Evolutionary conservation across 2,329 filamentous ascomycete species (phyloP).

Genomic region (Saccharata proteae): DNA sequence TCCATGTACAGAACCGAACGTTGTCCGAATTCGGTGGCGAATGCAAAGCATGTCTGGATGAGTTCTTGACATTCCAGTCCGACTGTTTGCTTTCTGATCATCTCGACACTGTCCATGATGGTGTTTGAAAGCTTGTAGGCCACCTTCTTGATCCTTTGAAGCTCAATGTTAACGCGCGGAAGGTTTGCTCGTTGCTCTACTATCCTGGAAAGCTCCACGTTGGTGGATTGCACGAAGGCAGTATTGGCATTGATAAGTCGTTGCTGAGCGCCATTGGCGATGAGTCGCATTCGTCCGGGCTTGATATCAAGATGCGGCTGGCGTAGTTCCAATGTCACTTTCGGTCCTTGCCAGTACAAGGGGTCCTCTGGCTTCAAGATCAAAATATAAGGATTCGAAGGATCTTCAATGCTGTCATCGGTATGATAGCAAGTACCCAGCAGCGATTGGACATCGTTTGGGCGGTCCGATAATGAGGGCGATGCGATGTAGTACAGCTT

Average conservation of each 20-base stretch:
- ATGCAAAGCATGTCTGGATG: slow-evolving; percentile 95
- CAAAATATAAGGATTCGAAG: slow-evolving; percentile 70
- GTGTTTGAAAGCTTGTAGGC: slow-evolving; percentile 94
- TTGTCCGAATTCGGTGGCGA: slow-evolving; percentile 97
- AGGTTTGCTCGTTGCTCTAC: slow-evolving; percentile 90
- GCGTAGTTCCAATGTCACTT: slow-evolving; percentile 57
- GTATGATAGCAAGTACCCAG: slow-evolving; percentile 67
- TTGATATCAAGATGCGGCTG: slow-evolving; percentile 78
- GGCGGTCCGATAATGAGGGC: slow-evolving; percentile 59
- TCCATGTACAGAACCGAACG: slow-evolving; percentile 93
- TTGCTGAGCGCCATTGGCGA: slow-evolving; percentile 75
- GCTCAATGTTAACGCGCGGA: slow-evolving; percentile 76
- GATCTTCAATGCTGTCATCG: slow-evolving; percentile 58
- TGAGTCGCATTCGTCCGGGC: slow-evolving; percentile 70
- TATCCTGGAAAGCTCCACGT: slow-evolving; percentile 74
- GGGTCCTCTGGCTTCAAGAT: slow-evolving; percentile 71
- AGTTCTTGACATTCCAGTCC: slow-evolving; percentile 86
- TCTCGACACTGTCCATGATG: slow-evolving; percentile 97
- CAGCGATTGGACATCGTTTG: slow-evolving; percentile 73
- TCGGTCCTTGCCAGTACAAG: slow-evolving; percentile 70
- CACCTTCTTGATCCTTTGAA: slow-evolving; percentile 90
- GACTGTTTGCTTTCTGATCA: slow-evolving; percentile 73
- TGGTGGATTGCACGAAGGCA: slow-evolving; percentile 65
- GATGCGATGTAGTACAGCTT: slow-evolving; percentile 79
- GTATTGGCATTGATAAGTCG: slow-evolving; percentile 67